A percentile compares a stretch with the other conserved stretches of the same genome.
Conservation (phyloP, 2,329 filamentous ascomycete species). For the Neofusicoccum umdonicola region DNA sequence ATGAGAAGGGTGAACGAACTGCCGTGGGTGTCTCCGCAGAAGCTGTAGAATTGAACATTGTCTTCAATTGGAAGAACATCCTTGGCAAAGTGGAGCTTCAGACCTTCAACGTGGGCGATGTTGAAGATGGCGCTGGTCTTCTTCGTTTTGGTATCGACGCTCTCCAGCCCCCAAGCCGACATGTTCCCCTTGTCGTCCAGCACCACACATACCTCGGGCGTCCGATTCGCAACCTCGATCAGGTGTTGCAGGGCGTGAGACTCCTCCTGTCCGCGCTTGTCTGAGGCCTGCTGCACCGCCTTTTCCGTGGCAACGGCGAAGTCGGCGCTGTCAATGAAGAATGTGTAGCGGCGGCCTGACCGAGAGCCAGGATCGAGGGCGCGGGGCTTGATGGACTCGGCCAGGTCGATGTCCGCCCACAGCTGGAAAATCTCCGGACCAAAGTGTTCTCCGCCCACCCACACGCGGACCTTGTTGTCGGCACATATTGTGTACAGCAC, state of each 20-base stretch:
- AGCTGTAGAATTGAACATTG: constrained; percentile 70
- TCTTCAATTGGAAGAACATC: constrained; percentile 38
- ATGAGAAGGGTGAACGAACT: constrained; percentile 70
- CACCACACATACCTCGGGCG: constrained; percentile 82
- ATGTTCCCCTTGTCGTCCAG: constrained; percentile 81
- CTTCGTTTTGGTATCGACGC: constrained; percentile 69
- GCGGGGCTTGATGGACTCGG: constrained; percentile 64
- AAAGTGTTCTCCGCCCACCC: constrained; percentile 73
- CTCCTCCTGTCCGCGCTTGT: constrained; percentile 52
- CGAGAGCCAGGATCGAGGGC: constrained; percentile 40
- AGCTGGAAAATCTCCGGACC: constrained; percentile 71
- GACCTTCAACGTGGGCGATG: constrained; percentile 71
- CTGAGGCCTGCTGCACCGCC: constrained; percentile 64
- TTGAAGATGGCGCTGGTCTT: constrained; percentile 74
- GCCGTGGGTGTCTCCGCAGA: constrained; percentile 61
- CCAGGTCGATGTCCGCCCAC: constrained; percentile 78
- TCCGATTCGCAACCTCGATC: constrained; percentile 79
- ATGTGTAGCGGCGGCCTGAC: constrained; percentile 61
- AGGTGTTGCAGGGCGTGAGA: constrained; percentile 78
- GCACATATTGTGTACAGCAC: constrained; percentile 85
- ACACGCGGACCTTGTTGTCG: constrained; percentile 78
- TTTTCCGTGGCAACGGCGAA: constrained; percentile 75
- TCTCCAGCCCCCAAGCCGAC: constrained; percentile 91
- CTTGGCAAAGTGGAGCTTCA: constrained; percentile 43
- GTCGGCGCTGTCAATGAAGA: constrained; percentile 79